Percentiles rank a stretch among this genome's conserved stretches.
These are phyloP conservation scores for Oryza coarctata DNA, from an alignment of 176 grass and related monocot species.

Conservation along the genomic window DNA sequence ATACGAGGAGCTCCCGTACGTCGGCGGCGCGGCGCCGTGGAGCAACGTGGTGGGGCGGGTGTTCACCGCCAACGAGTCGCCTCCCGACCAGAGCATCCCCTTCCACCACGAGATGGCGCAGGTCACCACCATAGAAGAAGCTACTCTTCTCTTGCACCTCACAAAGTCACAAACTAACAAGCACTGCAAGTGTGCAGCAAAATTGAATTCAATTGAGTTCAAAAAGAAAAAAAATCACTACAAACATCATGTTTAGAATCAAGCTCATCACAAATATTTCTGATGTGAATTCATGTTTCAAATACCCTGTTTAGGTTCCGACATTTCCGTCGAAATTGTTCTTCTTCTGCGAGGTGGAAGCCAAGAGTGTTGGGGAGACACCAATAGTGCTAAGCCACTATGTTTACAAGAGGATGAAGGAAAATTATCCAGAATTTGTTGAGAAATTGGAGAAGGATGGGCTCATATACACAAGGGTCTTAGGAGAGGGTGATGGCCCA, in stretches of 20 bases:
- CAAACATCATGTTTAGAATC: background rate
- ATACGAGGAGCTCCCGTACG: slow-evolving; percentile 88
- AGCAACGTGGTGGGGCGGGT: slow-evolving; percentile 83
- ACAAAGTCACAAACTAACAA: too few species aligned
- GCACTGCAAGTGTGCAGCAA: too few species aligned
- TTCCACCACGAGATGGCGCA: slow-evolving; percentile 99
- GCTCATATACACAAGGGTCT: slow-evolving; percentile 70
- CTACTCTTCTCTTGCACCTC: background rate
- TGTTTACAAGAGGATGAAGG: slow-evolving; percentile 75
- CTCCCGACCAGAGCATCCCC: slow-evolving; percentile 92
- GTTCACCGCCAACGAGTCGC: slow-evolving; percentile 97
- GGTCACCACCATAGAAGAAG: slow-evolving; percentile 25
- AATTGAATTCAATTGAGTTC: background rate
- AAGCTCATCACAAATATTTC: background rate
- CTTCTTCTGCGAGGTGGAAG: slow-evolving; percentile 93
- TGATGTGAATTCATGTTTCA: background rate
- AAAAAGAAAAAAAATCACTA: too few species aligned
- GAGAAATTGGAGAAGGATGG: slow-evolving; percentile 73
- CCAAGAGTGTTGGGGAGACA: slow-evolving; percentile 70
- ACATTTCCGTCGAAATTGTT: slow-evolving; percentile 82
- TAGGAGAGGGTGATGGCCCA: slow-evolving; percentile 85
- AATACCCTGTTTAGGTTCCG: slow-evolving; percentile 51
- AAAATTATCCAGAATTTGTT: slow-evolving; percentile 66
- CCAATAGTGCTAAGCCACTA: slow-evolving; percentile 80
- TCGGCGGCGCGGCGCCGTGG: slow-evolving; percentile 86